Percentiles rank a stretch among this genome's conserved stretches.
These are phyloP conservation scores for Dactylellina sp. DNA, from an alignment of 2,329 filamentous ascomycete species.

Conservation along the genomic window DNA sequence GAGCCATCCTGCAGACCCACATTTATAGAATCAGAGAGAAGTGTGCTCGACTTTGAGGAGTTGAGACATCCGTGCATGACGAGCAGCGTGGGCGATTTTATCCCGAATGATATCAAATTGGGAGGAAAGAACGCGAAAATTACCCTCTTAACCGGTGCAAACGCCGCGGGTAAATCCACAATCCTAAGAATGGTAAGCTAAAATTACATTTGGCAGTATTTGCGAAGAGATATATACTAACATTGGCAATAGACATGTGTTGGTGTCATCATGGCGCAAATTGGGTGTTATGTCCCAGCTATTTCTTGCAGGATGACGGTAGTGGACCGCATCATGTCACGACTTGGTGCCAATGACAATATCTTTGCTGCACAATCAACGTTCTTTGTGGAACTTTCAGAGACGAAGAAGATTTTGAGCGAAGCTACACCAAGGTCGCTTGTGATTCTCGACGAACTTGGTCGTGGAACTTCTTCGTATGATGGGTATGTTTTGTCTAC, in stretches of 20 bases:
- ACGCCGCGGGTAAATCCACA: slow-evolving; percentile 97
- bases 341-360: slow-evolving; percentile 96
- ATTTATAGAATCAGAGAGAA: slow-evolving; percentile 88
- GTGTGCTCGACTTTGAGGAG: slow-evolving; percentile 89
- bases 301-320: slow-evolving; percentile 85
- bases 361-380: slow-evolving; percentile 98
- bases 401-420: slow-evolving; percentile 96
- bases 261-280: slow-evolving; percentile 96
- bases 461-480: slow-evolving; percentile 92
- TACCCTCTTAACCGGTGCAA: slow-evolving; percentile 91
- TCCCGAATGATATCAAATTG: slow-evolving; percentile 90
- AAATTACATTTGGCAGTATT: slow-evolving; percentile 58
- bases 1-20: slow-evolving; percentile 86
- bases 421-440: slow-evolving; percentile 94
- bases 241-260: slow-evolving; percentile 77
- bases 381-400: slow-evolving; percentile 96
- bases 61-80: slow-evolving; percentile 95
- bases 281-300: slow-evolving; percentile 92
- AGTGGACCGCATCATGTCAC: slow-evolving; percentile 97
- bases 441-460: slow-evolving; percentile 95
- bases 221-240: background rate
- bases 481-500: slow-evolving; percentile 70
- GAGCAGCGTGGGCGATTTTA: slow-evolving; percentile 85
- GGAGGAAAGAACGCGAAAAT: slow-evolving; percentile 86
- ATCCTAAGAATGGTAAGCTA: slow-evolving; percentile 85